A percentile compares a stretch with the other conserved stretches of the same genome.
phyloP scores from a whole-genome alignment of 2,329 filamentous ascomycete species.

The Orbilia oligospora region DNA sequence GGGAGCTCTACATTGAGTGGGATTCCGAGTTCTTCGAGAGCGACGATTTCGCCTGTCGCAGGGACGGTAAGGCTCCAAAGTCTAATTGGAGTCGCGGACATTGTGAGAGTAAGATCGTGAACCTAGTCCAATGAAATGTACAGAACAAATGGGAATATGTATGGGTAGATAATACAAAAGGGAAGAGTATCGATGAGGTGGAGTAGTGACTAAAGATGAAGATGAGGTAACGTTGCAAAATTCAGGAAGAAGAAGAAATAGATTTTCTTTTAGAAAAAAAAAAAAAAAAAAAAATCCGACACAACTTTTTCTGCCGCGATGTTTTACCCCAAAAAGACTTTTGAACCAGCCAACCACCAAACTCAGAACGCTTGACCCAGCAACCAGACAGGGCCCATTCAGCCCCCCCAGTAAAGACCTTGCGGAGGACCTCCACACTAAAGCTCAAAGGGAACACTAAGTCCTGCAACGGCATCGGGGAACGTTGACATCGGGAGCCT shows the following conservation, averaged over 20 bases:
- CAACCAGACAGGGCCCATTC: slow-evolving; percentile 33
- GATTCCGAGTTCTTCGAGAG: slow-evolving; percentile 73
- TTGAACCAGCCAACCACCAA: slow-evolving; percentile 27
- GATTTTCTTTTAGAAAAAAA: slow-evolving; percentile 40
- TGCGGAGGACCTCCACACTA: slow-evolving; percentile 26
- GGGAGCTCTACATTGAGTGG: slow-evolving; percentile 48
- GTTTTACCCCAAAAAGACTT: slow-evolving; percentile 51
- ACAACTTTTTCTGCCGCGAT: slow-evolving; percentile 59
- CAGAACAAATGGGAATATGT: slow-evolving; percentile 13
- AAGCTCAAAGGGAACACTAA: slow-evolving; percentile 14
- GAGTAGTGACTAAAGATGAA: slow-evolving; percentile 18
- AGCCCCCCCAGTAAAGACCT: slow-evolving; percentile 20
- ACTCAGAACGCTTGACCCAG: slow-evolving; percentile 28
- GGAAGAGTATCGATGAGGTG: slow-evolving; percentile 43
- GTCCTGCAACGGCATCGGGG: slow-evolving; percentile 30
- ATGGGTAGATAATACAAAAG: slow-evolving; percentile 62
- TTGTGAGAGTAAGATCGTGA: slow-evolving; percentile 22
- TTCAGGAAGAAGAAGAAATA: slow-evolving; percentile 63
- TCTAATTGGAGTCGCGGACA: slow-evolving; percentile 73
- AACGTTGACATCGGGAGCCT: slow-evolving; percentile 27
- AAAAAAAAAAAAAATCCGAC: slow-evolving; percentile 63
- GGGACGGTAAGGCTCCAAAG: slow-evolving; percentile 95
- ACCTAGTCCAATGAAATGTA: slow-evolving; percentile 62
- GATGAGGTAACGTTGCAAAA: slow-evolving; percentile 53
- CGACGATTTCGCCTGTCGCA: slow-evolving; percentile 84